Percentiles rank a stretch among this genome's conserved stretches.
Conservation (phyloP, 768 basidiomycete genomes). For the Boletus rubropictus region DNA sequence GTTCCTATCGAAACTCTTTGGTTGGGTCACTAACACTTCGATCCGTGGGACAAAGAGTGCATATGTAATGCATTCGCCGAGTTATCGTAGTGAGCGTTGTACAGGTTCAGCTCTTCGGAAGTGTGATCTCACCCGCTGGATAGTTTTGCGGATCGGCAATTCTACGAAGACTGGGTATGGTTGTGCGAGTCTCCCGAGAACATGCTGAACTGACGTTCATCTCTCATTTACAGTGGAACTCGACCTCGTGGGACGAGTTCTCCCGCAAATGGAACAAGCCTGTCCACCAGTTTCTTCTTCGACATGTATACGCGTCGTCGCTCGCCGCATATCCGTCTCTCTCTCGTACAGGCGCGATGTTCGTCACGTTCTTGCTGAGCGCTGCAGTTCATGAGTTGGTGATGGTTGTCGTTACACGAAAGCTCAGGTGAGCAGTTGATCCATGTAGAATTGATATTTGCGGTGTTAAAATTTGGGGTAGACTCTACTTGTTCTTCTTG, state of each 20-base stretch:
- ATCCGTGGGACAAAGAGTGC: slow-evolving; percentile 53
- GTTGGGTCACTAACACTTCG: slow-evolving; percentile 1
- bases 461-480: slow-evolving; percentile 18
- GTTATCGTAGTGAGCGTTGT: slow-evolving; percentile 65
- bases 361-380: slow-evolving; percentile 87
- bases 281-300: slow-evolving; percentile 86
- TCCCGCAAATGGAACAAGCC: slow-evolving; percentile 99
- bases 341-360: slow-evolving; percentile 77
- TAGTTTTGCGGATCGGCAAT: slow-evolving; percentile 95
- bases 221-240: slow-evolving; percentile 71
- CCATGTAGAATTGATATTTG: not conserved
- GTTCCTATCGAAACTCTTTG: not conserved
- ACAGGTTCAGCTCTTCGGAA: not conserved
- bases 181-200: not conserved
- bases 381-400: slow-evolving; percentile 91
- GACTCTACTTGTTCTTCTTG: slow-evolving; percentile 81
- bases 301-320: slow-evolving; percentile 91
- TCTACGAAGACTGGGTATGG: slow-evolving; percentile 91
- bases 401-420: slow-evolving; percentile 92
- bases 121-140: slow-evolving; percentile 1
- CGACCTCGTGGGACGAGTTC: slow-evolving; percentile 94
- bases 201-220: not conserved
- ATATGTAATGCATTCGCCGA: slow-evolving; percentile 97
- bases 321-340: slow-evolving; percentile 66
- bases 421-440: slow-evolving; percentile 58